Evolutionary conservation across 345 rosid genomes (phyloP), one percentile per base, ranked within the genome.

Genomic region (Triadica sebifera): DNA sequence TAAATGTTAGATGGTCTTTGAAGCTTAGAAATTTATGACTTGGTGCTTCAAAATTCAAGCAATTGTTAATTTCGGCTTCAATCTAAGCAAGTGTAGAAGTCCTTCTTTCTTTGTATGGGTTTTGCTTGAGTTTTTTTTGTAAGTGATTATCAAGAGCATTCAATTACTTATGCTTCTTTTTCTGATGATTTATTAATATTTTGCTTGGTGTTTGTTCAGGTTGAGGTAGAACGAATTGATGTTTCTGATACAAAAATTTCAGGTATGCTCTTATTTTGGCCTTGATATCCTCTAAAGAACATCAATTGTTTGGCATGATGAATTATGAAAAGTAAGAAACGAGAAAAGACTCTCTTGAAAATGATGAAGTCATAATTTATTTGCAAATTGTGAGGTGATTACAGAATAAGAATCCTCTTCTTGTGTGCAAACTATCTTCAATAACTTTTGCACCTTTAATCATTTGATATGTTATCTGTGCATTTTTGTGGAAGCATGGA

Each of bases 161-260:
- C 20, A 43, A 53, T 67, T 34, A 13, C 37, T 49, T 47, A 38
- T 22, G 17, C 34, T 38, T 57, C 6, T 17, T 5, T 70, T 71
- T 50, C 49, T 72, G 57, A 61, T 38, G 37, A 74, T 65, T 65
- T 70, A 24, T 19, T 47, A 55, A 22, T 17, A 6, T 51, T 43
- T 55, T 66, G 19, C 55, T 67, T 51, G 41, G 57, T 16, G 12
- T 43, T 61, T 77, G 46, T 67, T 13, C 78, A 87, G 98, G 93
- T 90, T 73, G 91, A 90, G 78, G 95, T 91, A 74, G 98, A 93
- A 76, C 84, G 83, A 75, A 91, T 93, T 75, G 93, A 93, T 79
- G 84, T 91, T 70, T 89, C 89, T 47, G 88, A 79, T 64, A 85
- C 85, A 12, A 87, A 80, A 58, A 78, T 75, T 71, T 74, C 85